phyloP scores from a whole-genome alignment of 805 yeast genomes.

The Brettanomyces anomalus region DNA sequence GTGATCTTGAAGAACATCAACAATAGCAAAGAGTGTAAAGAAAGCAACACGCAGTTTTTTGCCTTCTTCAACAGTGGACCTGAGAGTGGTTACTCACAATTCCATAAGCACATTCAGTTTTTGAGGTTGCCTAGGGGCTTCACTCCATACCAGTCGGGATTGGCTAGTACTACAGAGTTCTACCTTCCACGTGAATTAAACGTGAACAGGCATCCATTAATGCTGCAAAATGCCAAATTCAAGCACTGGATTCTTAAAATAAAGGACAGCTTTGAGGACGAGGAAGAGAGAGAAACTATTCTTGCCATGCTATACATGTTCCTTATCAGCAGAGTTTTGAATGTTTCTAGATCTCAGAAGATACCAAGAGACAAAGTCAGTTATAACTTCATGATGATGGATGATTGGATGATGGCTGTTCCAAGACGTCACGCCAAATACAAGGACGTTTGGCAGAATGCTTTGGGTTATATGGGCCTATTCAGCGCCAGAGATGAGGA shows the following conservation, averaged over 20 bases:
- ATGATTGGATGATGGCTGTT: slow-evolving; percentile 75
- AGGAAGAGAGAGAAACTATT: slow-evolving; percentile 41
- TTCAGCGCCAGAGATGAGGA: slow-evolving; percentile 65
- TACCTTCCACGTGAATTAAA: slow-evolving; percentile 42
- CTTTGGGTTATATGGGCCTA: slow-evolving; percentile 76
- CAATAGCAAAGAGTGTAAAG: slow-evolving; percentile 21
- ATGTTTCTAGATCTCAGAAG: slow-evolving; percentile 48
- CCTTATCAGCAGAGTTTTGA: slow-evolving; percentile 61
- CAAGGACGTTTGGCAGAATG: slow-evolving; percentile 57
- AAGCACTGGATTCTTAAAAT: slow-evolving; percentile 77
- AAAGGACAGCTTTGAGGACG: slow-evolving; percentile 26
- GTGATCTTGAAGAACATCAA: slow-evolving; percentile 44
- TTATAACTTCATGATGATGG: slow-evolving; percentile 76
- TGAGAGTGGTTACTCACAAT: slow-evolving; percentile 88
- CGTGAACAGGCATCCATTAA: slow-evolving; percentile 46
- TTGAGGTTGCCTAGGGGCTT: slow-evolving; percentile 58
- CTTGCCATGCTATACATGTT: slow-evolving; percentile 65
- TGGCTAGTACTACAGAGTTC: slow-evolving; percentile 35
- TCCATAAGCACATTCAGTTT: slow-evolving; percentile 88
- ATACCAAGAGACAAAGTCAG: slow-evolving; percentile 38
- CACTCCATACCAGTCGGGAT: slow-evolving; percentile 45
- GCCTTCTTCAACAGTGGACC: slow-evolving; percentile 88
- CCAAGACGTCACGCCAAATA: slow-evolving; percentile 62
- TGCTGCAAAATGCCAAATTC: slow-evolving; percentile 54
- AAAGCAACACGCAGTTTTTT: slow-evolving; percentile 42